Percentiles rank a stretch among this genome's conserved stretches.
Conservation (phyloP, 768 basidiomycete genomes). For the Mycena metata region DNA sequence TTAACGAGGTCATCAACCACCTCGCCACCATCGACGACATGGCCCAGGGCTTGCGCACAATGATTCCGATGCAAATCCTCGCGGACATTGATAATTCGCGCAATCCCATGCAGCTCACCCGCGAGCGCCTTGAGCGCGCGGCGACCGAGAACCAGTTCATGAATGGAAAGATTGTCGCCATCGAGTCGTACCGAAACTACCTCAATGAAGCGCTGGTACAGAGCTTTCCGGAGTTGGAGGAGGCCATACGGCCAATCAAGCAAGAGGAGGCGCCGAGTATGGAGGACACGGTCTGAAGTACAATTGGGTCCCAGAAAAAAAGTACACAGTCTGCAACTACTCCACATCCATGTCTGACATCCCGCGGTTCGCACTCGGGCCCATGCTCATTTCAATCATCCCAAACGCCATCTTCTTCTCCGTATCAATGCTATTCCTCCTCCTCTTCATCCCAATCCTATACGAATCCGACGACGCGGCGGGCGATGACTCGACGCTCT, state of each 20-base stretch:
- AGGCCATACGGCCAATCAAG: slow-evolving; percentile 43
- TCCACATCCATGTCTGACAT: slow-evolving; percentile 27
- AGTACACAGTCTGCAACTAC: not conserved
- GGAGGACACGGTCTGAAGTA: slow-evolving; percentile 10
- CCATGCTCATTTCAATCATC: slow-evolving; percentile 24
- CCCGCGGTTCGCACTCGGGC: slow-evolving; percentile 2
- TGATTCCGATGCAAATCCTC: slow-evolving; percentile 82
- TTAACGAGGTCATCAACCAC: slow-evolving; percentile 82
- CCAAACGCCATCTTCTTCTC: slow-evolving; percentile 25
- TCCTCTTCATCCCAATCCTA: slow-evolving; percentile 28
- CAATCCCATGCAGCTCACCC: slow-evolving; percentile 87
- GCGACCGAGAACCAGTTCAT: slow-evolving; percentile 93
- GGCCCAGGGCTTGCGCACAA: slow-evolving; percentile 70
- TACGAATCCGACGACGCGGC: slow-evolving; percentile 31
- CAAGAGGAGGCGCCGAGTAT: slow-evolving; percentile 7
- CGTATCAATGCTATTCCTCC: slow-evolving; percentile 33
- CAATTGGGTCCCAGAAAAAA: not conserved
- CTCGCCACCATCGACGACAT: slow-evolving; percentile 77
- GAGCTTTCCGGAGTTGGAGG: slow-evolving; percentile 77
- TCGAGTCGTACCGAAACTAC: slow-evolving; percentile 79
- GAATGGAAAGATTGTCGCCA: slow-evolving; percentile 88
- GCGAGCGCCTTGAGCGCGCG: slow-evolving; percentile 83
- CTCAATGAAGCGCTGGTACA: slow-evolving; percentile 79
- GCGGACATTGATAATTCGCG: slow-evolving; percentile 84
- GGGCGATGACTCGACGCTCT: slow-evolving; percentile 16